Percentiles rank a stretch among this genome's conserved stretches.
Evolutionary conservation across 768 basidiomycete genomes (phyloP).

Genomic region (Wakefieldia striispora): DNA sequence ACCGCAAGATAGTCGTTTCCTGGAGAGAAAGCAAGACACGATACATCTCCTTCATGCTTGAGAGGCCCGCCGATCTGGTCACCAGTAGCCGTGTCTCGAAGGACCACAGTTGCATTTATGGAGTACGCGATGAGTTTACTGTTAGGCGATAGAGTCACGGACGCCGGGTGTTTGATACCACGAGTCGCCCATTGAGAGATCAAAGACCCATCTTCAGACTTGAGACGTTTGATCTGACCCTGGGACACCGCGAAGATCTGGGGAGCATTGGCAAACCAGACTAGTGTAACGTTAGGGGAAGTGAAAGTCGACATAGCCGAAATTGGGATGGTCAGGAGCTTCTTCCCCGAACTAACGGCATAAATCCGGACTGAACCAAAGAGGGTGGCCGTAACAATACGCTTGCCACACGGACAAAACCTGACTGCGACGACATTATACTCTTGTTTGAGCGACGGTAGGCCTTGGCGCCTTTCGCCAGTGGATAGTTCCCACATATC

Average conservation of each 20-base stretch:
- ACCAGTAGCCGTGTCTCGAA: conserved; percentile 9
- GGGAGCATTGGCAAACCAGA: conserved; percentile 10
- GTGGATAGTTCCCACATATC: conserved; percentile 18
- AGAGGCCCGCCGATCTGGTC: conserved; percentile 11
- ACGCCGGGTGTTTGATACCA: conserved; percentile 7
- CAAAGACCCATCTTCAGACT: conserved; percentile 12
- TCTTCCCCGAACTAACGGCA: conserved; percentile 4
- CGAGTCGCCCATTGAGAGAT: conserved; percentile 14
- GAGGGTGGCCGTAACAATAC: conserved; percentile 18
- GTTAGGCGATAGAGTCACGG: conserved; percentile 11
- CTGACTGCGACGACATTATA: conserved; percentile 18
- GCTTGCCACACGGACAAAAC: conserved; percentile 18
- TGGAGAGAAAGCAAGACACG: conserved; percentile 13
- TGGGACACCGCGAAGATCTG: conserved; percentile 15
- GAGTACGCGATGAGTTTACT: conserved; percentile 16
- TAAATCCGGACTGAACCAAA: conserved; percentile 19
- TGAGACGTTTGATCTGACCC: conserved; percentile 18
- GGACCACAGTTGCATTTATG: conserved; percentile 3
- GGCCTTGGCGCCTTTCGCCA: conserved; percentile 1
- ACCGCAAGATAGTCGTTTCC: conserved; percentile 3
- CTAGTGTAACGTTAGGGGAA: conserved; percentile 1
- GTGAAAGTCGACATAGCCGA: conserved; percentile 7
- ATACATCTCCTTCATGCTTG: conserved; percentile 6
- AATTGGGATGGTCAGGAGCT: conserved; percentile 15
- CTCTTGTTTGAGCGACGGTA: conserved; percentile 11